Percentiles rank a stretch among this genome's conserved stretches.
Evolutionary conservation across 2,329 filamentous ascomycete genomes (phyloP).

Genomic region (Hymenotorrendiella dingleyae): DNA sequence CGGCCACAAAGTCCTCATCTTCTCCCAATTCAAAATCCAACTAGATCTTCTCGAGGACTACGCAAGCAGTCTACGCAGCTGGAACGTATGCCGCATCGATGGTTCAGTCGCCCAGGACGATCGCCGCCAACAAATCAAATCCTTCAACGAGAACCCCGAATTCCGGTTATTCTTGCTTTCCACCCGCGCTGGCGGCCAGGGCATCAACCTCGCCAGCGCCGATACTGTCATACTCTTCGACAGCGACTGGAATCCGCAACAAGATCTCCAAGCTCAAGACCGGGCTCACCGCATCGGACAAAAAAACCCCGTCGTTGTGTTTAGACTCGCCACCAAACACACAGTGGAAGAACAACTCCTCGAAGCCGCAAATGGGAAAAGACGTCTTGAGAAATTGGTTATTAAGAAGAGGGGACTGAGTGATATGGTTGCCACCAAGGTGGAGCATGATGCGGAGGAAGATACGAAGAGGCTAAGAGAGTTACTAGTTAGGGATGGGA

Average conservation of each 20-base stretch:
- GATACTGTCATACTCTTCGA: constrained; percentile 94
- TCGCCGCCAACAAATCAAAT: constrained; percentile 63
- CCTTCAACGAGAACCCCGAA: constrained; percentile 61
- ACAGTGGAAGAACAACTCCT: constrained; percentile 88
- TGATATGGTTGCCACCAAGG: constrained; percentile 60
- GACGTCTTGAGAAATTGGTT: constrained; percentile 85
- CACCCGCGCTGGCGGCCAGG: constrained; percentile 87
- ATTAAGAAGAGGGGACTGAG: constrained; percentile 89
- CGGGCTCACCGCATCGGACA: constrained; percentile 93
- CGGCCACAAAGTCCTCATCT: constrained; percentile 88
- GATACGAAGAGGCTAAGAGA: constrained; percentile 49
- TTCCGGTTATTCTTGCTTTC: constrained; percentile 79
- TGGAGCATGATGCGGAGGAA: constrained; percentile 42
- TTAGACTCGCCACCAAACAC: constrained; percentile 84
- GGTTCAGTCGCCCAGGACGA: constrained; percentile 74
- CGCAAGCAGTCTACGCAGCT: constrained; percentile 67
- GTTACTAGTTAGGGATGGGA: constrained; percentile 66
- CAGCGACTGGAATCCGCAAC: constrained; percentile 89
- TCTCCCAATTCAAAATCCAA: constrained; percentile 93
- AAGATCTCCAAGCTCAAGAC: constrained; percentile 94
- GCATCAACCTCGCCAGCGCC: constrained; percentile 87
- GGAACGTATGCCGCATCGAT: constrained; percentile 85
- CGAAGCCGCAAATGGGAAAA: constrained; percentile 83
- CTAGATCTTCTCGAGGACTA: constrained; percentile 89
- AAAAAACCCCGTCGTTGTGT: constrained; percentile 85